Conservation (phyloP, 495 filamentous ascomycete species). For the Ramalina intermedia region DNA sequence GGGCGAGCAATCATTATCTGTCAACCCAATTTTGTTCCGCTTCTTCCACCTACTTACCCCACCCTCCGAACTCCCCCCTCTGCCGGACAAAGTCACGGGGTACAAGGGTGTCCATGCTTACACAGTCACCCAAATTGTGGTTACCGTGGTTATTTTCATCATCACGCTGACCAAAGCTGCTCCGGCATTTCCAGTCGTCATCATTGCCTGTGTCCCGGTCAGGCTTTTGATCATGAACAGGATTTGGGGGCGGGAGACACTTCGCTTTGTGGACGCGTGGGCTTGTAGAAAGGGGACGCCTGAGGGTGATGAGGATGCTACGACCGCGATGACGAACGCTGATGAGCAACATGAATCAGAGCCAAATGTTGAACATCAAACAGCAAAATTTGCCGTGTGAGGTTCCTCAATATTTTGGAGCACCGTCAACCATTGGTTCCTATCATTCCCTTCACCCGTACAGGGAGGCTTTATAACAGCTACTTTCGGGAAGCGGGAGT, state of each 20-base stretch:
- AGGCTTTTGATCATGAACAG: constrained; percentile 47
- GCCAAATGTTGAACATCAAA: too few species aligned
- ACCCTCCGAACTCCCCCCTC: constrained; percentile 43
- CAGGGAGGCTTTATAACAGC: too few species aligned
- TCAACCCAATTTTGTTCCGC: constrained; percentile 53
- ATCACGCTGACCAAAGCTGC: constrained; percentile 50
- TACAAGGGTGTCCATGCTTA: constrained; percentile 49
- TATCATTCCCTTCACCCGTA: too few species aligned
- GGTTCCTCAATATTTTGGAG: too few species aligned
- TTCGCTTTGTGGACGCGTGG: constrained; percentile 54
- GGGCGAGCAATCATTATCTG: constrained; percentile 55
- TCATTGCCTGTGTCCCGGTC: constrained; percentile 51
- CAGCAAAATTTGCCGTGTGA: too few species aligned
- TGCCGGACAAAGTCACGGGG: constrained; percentile 31
- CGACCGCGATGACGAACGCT: neutral
- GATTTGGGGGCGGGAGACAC: constrained; percentile 45
- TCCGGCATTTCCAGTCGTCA: constrained; percentile 51
- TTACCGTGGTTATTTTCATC: constrained; percentile 48
- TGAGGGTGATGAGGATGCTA: constrained; percentile 41
- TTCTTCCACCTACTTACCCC: constrained; percentile 51
- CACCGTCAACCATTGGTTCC: too few species aligned
- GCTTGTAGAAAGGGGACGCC: constrained; percentile 54
- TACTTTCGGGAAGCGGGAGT: too few species aligned
- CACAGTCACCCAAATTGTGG: constrained; percentile 44
- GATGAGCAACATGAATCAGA: too few species aligned